Base-by-base conservation (phyloP, 495 filamentous ascomycete genomes). In the Neurospora tetraspora region DNA sequence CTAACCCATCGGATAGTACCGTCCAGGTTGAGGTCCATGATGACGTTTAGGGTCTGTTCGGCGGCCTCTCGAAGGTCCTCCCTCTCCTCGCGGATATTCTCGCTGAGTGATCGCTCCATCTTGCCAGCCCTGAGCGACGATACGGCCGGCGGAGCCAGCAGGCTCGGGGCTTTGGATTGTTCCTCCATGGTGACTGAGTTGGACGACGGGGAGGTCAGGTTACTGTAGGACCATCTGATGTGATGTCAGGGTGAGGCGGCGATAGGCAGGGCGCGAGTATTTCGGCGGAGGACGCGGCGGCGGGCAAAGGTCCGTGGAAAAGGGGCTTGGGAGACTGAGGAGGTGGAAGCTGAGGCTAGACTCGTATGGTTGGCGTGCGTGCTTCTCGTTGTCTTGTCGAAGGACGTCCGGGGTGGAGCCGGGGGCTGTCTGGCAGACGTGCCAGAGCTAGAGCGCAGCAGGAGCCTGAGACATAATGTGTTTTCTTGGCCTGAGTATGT, bases 1-100 rank as follows among this genome's bases (percentile, higher is more conserved):
- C 95, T 98, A 72, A 96, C 94, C 93, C 96, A 98, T 78, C 92
- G 89, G 76, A 99, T 91, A 45, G 88, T 90, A 68, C 93, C 93
- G 76, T 97, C 92, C 68, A 98, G 85, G 76, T 91, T 92, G 70
- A 99, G 87, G 81, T 99, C 94, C 78, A 98, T 83, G 75, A 99
- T 98, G 71, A 97, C 92, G 82, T 97, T 98, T 78, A 96, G 85
- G 11, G 93, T 97, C 84, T 98, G 93, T 81, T 99, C 96, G 31
- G 96, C 96, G 27, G 94, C 96, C 83, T 96, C 91, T 77, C 93
- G 94, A 77, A 99, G 87, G 78, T 98, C 96, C 80, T 96, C 92
- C 70, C 94, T 88, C 82, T 97, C 96, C 78, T 88, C 86, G 73
- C 85, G 85, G 42, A 88, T 88, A 72, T 88, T 81, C 71, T 84